phyloP scores from a whole-genome alignment of 306 rosid genomes.

The Coriaria nepalensis region DNA sequence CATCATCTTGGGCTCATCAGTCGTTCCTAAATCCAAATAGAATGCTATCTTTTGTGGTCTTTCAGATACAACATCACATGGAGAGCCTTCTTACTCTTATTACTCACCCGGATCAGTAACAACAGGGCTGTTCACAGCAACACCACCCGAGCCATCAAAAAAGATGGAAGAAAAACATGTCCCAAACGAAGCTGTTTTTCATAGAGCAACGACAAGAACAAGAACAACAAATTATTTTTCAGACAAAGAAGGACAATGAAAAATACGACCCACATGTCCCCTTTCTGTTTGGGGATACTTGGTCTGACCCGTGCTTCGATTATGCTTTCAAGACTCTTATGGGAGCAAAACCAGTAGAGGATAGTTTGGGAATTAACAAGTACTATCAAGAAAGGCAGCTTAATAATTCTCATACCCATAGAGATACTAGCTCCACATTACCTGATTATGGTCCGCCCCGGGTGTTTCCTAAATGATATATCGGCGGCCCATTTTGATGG shows the following conservation, averaged over 20 bases:
- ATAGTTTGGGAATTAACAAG: constrained; percentile 36
- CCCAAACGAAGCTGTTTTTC: constrained; percentile 8
- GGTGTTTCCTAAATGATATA: constrained; percentile 40
- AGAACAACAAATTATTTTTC: neutral
- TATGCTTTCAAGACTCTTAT: constrained; percentile 76
- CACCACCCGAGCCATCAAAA: constrained; percentile 15
- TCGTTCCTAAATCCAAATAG: constrained; percentile 28
- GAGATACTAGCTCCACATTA: constrained; percentile 22
- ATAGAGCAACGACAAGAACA: constrained; percentile 16
- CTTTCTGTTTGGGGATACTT: constrained; percentile 57
- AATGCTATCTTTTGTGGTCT: constrained; percentile 17
- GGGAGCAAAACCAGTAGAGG: constrained; percentile 67
- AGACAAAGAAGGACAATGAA: constrained; percentile 25
- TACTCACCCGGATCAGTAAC: constrained; percentile 1
- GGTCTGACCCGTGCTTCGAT: constrained; percentile 85
- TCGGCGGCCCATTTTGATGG: constrained; percentile 39
- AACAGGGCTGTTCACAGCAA: constrained; percentile 11
- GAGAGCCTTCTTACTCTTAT: constrained; percentile 16
- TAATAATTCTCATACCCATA: constrained; percentile 23
- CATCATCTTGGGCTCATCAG: constrained; percentile 20
- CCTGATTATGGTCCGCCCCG: constrained; percentile 52
- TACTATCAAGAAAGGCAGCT: constrained; percentile 34
- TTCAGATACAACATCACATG: constrained; percentile 13
- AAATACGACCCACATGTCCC: constrained; percentile 35
- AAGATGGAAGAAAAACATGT: constrained; percentile 19